Base-by-base conservation (phyloP, 306 rosid species). In the Macrotyloma uniflorum region DNA sequence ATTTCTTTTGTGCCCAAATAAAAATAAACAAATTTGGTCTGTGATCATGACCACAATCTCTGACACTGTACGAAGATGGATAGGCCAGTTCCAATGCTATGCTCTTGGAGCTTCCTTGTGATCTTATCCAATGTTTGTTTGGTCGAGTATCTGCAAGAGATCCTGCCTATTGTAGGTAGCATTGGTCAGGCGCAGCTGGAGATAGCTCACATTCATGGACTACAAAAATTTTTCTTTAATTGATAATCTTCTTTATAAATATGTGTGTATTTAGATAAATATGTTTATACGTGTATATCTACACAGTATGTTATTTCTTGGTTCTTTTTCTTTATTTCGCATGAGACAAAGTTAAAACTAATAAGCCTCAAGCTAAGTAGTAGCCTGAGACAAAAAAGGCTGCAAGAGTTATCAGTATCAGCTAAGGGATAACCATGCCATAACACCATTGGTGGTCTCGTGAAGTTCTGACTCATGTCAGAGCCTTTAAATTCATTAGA, bases 391-490 rank as follows among this genome's bases (percentile, higher is more conserved):
- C n/a, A n/a, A n/a, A n/a, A 8, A 7, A 9, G 2, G 32, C 5
- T 11, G 19, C 20, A 66, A n/a, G n/a, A 22, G 16, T 4, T 20
- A 38, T 4, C 6, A 33, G 15, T 19, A 11, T 5, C 5, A 18
- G n/a, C n/a, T 8, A 36, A 43, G 33, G 51, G 80, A 75, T 45
- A 23, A 67, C 66, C 26, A 65, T 28, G 63, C 18, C 67, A 74
- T n/a, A 40, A 9, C 4, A 22, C 45, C 57, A 63, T 65, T 69
- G 32, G 65, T 1, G 19, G 14, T 42, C 75, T 69, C 76, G 70
- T 79, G 70, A 65, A 19, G 10, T 38, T 11, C 30, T 38, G 82
- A 76, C 69, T 38, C 8, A 12, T 55, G 55, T 57, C 68, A 73
- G 68, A 58, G 23, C 32, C 24, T 57, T 74, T 54, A 74, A 72